phyloP scores from a whole-genome alignment of 1,284 basidiomycete species.

The Apiotrichum montevideense region DNA sequence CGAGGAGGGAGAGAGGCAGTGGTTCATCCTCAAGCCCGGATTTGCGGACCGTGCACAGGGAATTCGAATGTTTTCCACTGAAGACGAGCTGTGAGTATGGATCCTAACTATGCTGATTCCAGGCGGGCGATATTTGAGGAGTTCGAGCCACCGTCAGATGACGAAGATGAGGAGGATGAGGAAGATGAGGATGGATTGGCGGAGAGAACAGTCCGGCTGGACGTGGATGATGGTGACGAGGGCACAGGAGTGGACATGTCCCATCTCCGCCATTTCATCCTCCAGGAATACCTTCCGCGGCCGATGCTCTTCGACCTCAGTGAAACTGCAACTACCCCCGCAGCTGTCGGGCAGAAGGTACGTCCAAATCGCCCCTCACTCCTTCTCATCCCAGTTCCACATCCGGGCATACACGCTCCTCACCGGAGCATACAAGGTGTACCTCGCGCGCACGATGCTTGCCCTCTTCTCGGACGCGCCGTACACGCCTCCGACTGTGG shows the following conservation, averaged over 20 bases:
- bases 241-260: slow-evolving; percentile 68
- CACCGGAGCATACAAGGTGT: slow-evolving; percentile 68
- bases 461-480: slow-evolving; percentile 74
- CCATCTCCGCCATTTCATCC: slow-evolving; percentile 91
- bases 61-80: slow-evolving; percentile 80
- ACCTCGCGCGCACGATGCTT: slow-evolving; percentile 73
- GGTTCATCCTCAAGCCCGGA: slow-evolving; percentile 95
- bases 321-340: background rate
- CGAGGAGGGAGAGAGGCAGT: slow-evolving; percentile 48
- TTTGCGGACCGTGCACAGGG: slow-evolving; percentile 97
- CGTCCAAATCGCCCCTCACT: background rate
- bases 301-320: slow-evolving; percentile 72
- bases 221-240: slow-evolving; percentile 47
- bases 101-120: background rate
- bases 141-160: slow-evolving; percentile 62
- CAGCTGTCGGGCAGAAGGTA: slow-evolving; percentile 59
- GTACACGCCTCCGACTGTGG: slow-evolving; percentile 52
- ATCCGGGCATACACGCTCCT: slow-evolving; percentile 88
- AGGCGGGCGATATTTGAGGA: slow-evolving; percentile 68
- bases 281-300: slow-evolving; percentile 81
- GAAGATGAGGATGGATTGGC: slow-evolving; percentile 31
- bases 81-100: slow-evolving; percentile 56
- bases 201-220: slow-evolving; percentile 24
- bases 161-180: slow-evolving; percentile 49
- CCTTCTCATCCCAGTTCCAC: slow-evolving; percentile 60